These are phyloP conservation scores for Xylaria digitata DNA, from an alignment of 2,329 filamentous ascomycete genomes.

Conservation along the genomic window DNA sequence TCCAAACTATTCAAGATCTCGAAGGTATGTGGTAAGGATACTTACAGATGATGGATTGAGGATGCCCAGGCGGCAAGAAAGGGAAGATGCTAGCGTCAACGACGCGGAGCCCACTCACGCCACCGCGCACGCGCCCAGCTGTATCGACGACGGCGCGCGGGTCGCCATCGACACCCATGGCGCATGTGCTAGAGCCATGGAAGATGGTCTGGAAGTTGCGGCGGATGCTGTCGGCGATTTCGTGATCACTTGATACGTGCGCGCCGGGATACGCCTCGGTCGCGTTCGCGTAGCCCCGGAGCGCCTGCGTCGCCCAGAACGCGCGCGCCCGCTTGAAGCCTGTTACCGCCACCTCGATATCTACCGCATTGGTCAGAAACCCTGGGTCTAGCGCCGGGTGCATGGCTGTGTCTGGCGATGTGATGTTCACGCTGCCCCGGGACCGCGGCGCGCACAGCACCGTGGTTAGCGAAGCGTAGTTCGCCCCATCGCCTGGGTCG, in stretches of 20 bases:
- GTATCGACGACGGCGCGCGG: not conserved
- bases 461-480: not conserved
- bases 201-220: not conserved
- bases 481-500: not conserved
- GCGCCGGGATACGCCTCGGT: constrained; percentile 36
- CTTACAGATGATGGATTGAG: not conserved
- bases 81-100: not conserved
- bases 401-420: constrained; percentile 16
- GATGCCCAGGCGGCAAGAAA: not conserved
- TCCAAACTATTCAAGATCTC: no score
- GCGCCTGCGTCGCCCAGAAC: constrained; percentile 49
- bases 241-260: not conserved
- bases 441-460: not conserved
- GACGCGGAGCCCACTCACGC: not conserved
- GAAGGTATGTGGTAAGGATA: no score
- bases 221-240: constrained; percentile 24
- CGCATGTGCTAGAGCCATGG: constrained; percentile 27
- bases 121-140: not conserved
- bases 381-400: not conserved
- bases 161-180: not conserved
- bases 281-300: not conserved
- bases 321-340: constrained; percentile 12
- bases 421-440: constrained; percentile 23
- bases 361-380: not conserved
- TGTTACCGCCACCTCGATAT: not conserved